Base-by-base conservation (phyloP, 2,329 filamentous ascomycete genomes). In the Pseudogymnoascus sp. region DNA sequence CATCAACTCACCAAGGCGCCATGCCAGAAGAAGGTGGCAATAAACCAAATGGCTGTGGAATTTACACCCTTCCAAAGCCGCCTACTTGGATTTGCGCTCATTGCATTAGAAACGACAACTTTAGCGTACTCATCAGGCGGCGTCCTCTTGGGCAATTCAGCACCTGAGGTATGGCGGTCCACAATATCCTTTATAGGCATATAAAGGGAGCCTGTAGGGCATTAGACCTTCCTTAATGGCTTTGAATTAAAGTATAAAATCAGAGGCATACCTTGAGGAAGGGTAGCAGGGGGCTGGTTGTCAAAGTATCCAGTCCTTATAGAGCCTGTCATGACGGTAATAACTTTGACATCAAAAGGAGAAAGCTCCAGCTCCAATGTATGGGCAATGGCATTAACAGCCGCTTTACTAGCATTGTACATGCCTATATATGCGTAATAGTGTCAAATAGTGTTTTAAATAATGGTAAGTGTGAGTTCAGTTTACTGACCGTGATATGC, bases 401-500 rank as follows among this genome's bases (percentile, higher is more conserved):
- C 69, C 8, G 67, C 66, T 65, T 70, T 70, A 28, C 62, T 63
- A 1, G 69, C 67, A 42, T 69, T 69, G 63, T 70, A 70, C 60
- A 68, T 68, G 35, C 66, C 67, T 36, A 36, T 26, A 23, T 33
- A 9, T 26, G 26, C 21, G 38, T 44, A 44, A 40, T 61, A 38
- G 9, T 64, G 44, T 50, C 44, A 50, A 50, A 26, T 28, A 17
- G 7, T 66, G 63, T 63, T 65, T 69, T 9, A 44, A 44, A 65
- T 15, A 63, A 13, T 11, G 68, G 68, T 6, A 60, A 19, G 9
- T 62, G 23, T 4, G 65, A 66, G 10, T 64, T 64, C 4, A 74
- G 63, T 17, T 76, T 78, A 38, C 78, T 78, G 65, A 79, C 73
- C 62, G 79, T 77, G n/a, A 80, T 73, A 74, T 78, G 19, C 79